Percentiles rank a stretch among this genome's conserved stretches.
Conservation (phyloP, 495 filamentous ascomycete genomes). For the Xylaria intraflava region DNA sequence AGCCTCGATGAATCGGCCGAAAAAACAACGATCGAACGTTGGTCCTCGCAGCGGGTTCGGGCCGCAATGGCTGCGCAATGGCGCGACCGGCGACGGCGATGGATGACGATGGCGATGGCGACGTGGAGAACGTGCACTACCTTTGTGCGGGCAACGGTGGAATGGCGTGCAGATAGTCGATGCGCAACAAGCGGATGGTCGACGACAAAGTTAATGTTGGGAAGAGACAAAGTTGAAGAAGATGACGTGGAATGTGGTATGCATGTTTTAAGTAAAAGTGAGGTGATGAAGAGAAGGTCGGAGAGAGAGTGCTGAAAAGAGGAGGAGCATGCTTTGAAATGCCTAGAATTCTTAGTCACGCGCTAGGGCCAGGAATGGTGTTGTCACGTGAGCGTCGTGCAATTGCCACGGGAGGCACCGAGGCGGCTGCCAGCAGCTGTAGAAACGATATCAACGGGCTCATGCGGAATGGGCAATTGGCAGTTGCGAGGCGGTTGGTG, state of each 20-base stretch:
- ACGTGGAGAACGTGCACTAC: not conserved
- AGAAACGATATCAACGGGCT: too few species aligned
- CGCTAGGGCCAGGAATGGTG: slow-evolving; percentile 1
- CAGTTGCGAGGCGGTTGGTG: too few species aligned
- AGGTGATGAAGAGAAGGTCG: not conserved
- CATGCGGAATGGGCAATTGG: too few species aligned
- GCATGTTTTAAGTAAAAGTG: not conserved
- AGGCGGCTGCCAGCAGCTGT: not conserved
- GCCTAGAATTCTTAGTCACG: slow-evolving; percentile 10
- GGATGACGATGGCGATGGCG: not conserved
- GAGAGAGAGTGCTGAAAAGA: not conserved
- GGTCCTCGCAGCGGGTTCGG: not conserved
- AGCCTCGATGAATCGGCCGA: slow-evolving; percentile 5
- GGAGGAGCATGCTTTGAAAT: slow-evolving; percentile 10
- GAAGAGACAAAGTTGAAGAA: slow-evolving; percentile 6
- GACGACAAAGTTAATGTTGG: not conserved
- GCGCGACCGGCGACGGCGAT: not conserved
- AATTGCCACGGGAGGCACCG: not conserved
- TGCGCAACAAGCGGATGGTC: not conserved
- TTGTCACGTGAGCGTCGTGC: not conserved
- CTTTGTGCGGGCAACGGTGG: not conserved
- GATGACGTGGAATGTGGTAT: not conserved
- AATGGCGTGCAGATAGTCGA: not conserved
- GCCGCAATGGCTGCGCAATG: not conserved
- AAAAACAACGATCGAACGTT: slow-evolving; percentile 11